Evolutionary conservation across 805 yeast species (phyloP).

Genomic region (Cyberlindnera xylosilytica): DNA sequence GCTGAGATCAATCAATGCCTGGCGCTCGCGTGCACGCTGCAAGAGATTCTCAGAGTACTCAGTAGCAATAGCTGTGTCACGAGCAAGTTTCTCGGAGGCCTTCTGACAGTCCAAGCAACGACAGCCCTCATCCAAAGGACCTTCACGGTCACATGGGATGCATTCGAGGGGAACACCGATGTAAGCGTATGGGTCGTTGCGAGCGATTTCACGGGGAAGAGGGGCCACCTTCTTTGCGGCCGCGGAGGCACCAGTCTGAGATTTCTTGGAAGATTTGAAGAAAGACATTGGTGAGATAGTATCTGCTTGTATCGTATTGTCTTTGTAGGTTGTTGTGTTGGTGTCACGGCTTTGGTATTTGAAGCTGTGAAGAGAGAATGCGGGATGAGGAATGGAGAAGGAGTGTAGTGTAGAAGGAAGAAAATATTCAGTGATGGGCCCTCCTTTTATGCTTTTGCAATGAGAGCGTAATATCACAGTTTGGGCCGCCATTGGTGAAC

Average conservation of each 20-base stretch:
- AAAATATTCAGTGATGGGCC: no score
- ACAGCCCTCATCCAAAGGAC: background rate
- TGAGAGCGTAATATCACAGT: no score
- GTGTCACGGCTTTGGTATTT: no score
- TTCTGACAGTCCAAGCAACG: background rate
- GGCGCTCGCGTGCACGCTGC: background rate
- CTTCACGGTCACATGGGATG: background rate
- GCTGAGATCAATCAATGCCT: background rate
- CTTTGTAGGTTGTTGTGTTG: no score
- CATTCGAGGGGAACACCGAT: background rate
- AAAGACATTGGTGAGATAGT: background rate
- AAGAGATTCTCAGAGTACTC: background rate
- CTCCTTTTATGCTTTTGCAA: no score
- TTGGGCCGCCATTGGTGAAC: no score
- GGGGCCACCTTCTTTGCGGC: no score
- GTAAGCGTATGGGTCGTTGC: background rate
- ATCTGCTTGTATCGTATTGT: no score
- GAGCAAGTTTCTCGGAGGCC: background rate
- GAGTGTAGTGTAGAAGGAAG: no score
- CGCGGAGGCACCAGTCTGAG: background rate
- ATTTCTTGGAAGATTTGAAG: background rate
- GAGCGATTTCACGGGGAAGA: background rate
- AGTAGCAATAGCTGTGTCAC: background rate
- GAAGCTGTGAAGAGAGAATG: no score
- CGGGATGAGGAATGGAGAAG: no score